Base-by-base conservation (phyloP, 1,284 basidiomycete genomes). In the Anthracocystis panici-leucophaei region DNA sequence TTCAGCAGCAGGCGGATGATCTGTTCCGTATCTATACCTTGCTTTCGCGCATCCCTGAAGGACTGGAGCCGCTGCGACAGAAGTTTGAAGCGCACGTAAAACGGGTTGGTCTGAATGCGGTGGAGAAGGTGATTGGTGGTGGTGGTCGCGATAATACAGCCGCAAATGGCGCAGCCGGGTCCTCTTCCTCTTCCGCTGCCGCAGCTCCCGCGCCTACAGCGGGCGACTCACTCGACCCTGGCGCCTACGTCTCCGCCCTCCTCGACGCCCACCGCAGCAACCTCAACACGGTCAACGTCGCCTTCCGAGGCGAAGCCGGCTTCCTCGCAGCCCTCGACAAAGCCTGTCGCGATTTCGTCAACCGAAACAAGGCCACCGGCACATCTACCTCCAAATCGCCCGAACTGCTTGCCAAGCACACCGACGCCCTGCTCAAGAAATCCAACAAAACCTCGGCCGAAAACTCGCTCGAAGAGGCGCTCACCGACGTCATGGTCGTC, bases 11-110 rank as follows among this genome's bases (percentile, higher is more conserved):
- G 86, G 92, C 93, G 77, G 92, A 94, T 83, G 97, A 99, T 86
- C 75, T 84, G 35, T 75, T 67, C 53, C 90, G 96, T 54, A 97
- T 97, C 94, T 99, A 98, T 88, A 90, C 92, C 7, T 89, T 99
- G 10, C 89, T 99, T 6, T 91, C 92, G 12, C 92, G 95, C 45
- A 95, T 98, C 50, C 90, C 91, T 2, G 92, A 94, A 77, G 96
- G 95, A 45, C 88, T 99, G 48, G 94, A 97, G 84, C 95, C 95
- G 2, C 87, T 98, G 70, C 90, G 95, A 80, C 92, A 92, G 88
- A 91, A 91, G 83, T 99, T 99, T 85, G 96, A 98, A 87, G 91
- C 90, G 69, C 94, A 97, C 83, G 95, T 97, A 85, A 97, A 97
- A 89, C 90, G 90, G 69, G 91, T 92, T 8, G 97, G 97, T 57